Base-by-base conservation (phyloP, 148 eudicot genomes). In the Camellia lanceoleosa region DNA sequence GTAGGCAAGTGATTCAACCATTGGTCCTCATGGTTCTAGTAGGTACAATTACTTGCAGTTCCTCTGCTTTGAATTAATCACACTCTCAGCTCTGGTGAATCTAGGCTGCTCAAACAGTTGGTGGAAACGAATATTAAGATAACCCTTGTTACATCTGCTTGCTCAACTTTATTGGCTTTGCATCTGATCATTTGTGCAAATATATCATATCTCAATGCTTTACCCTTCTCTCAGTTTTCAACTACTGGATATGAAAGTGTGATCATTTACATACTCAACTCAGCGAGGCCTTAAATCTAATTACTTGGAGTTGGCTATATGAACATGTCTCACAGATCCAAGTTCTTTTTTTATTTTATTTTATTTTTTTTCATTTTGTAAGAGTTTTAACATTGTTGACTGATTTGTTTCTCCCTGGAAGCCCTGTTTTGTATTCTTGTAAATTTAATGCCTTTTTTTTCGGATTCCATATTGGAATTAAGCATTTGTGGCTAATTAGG, bases 131-230 rank as follows among this genome's bases (percentile, higher is more conserved):
- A 59, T 14, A 16, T 71, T 11, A 71, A 71, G 42, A 0, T 30
- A 71, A 71, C 73, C 30, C 18, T 18, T 70, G 19, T 69, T n/a
- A 6, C 73, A 46, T 69, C 56, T 70, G 10, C 73, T 19, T 70
- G 56, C 30, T 70, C 56, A n/a, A n/a, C 60, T 51, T 20, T 71
- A 42, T 20, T 51, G 59, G 18, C 54, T 71, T 71, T 71, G 75
- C 14, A 11, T 43, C 71, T 43, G 44, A 18, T 18, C 5, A 7
- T 43, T 38, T n/a, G 42, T 42, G 71, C 52, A 49, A 71, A 49
- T 3, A 19, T 12, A 2, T 71, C 56, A n/a, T 6, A 71, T 71
- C 41, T 49, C 75, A 51, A 71, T 51, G 44, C 9, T 71, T 71
- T 47, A 7, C 38, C 38, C 23, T 49, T 7, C 3, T 16, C 18